phyloP scores from a whole-genome alignment of 768 basidiomycete genomes.

The Ephemerocybe angulata region DNA sequence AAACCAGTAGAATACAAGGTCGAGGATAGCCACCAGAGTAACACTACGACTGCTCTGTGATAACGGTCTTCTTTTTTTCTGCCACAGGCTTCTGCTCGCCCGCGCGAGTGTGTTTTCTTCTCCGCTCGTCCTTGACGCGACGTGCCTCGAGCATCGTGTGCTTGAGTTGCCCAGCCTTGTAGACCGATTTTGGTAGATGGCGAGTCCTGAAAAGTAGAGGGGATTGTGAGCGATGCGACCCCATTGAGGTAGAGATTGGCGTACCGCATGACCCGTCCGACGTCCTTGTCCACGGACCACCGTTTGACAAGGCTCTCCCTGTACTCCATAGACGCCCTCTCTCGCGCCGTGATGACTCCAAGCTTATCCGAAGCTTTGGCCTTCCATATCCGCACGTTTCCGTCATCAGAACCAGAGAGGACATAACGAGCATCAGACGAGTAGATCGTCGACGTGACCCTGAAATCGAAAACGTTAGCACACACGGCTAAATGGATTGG shows the following conservation, averaged over 20 bases:
- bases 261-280: slow-evolving; percentile 78
- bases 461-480: slow-evolving; percentile 23
- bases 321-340: slow-evolving; percentile 91
- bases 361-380: slow-evolving; percentile 89
- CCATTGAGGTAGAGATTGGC: slow-evolving; percentile 19
- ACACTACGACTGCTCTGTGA: slow-evolving; percentile 66
- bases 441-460: slow-evolving; percentile 85
- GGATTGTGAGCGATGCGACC: background rate
- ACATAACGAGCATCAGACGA: slow-evolving; percentile 91
- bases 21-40: background rate
- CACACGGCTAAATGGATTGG: background rate
- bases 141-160: slow-evolving; percentile 88
- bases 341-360: slow-evolving; percentile 85
- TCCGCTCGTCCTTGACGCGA: slow-evolving; percentile 89
- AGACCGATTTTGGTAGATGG: slow-evolving; percentile 87
- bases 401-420: slow-evolving; percentile 88
- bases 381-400: slow-evolving; percentile 95
- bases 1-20: background rate
- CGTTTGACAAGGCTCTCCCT: slow-evolving; percentile 80
- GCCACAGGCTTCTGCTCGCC: slow-evolving; percentile 87
- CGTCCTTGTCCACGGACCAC: slow-evolving; percentile 83
- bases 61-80: slow-evolving; percentile 84
- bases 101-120: slow-evolving; percentile 83
- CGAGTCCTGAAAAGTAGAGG: slow-evolving; percentile 47
- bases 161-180: slow-evolving; percentile 85